These are phyloP conservation scores for Cryptococcus sp. DNA, from an alignment of 1,284 basidiomycete genomes.

Conservation along the genomic window DNA sequence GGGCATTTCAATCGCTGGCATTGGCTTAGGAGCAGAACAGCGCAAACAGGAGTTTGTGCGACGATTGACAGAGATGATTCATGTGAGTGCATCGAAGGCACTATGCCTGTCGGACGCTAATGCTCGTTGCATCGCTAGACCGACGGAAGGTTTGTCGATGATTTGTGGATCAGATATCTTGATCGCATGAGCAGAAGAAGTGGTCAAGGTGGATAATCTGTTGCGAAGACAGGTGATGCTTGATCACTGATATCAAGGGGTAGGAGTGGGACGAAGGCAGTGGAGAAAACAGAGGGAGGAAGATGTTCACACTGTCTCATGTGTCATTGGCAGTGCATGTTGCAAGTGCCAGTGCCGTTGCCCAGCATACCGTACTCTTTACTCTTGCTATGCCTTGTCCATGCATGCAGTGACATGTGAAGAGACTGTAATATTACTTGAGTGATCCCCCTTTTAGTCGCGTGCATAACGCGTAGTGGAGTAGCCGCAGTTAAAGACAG, in stretches of 20 bases:
- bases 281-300: no score
- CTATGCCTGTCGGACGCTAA: not conserved
- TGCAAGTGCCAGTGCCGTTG: no score
- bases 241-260: not conserved
- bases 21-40: constrained; percentile 12
- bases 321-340: no score
- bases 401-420: no score
- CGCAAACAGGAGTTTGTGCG: constrained; percentile 18
- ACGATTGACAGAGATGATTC: constrained; percentile 22
- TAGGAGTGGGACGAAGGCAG: not conserved
- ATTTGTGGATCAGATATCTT: constrained; percentile 21
- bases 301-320: no score
- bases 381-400: no score
- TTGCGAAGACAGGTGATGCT: not conserved
- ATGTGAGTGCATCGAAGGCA: constrained; percentile 12
- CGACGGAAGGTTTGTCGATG: constrained; percentile 25
- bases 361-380: no score
- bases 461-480: no score
- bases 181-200: constrained; percentile 13
- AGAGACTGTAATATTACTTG: no score
- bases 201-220: constrained; percentile 9
- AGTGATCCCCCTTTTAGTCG: no score
- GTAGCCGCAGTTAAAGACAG: no score
- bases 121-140: constrained; percentile 11
- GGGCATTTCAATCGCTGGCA: constrained; percentile 5